Conservation (phyloP, 768 basidiomycete species). For the Calvatia gigantea region DNA sequence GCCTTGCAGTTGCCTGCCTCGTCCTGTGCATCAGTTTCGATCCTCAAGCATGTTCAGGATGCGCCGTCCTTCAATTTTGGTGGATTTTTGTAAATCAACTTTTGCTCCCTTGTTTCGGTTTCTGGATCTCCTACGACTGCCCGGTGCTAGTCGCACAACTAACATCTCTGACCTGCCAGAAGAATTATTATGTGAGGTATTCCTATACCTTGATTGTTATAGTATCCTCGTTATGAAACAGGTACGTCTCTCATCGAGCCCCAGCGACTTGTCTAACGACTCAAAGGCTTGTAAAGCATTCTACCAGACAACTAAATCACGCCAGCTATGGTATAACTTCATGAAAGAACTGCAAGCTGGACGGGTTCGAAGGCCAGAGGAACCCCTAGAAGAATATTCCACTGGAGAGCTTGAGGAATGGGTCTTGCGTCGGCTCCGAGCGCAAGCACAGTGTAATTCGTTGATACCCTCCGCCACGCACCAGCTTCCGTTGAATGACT, state of each 20-base stretch:
- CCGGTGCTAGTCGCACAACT: neutral
- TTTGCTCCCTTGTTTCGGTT: too few relatives aligned
- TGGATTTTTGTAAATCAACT: too few relatives aligned
- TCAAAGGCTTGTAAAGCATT: neutral
- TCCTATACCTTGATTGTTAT: neutral
- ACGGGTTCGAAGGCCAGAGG: neutral
- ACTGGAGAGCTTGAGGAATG: neutral
- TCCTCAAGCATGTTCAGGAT: too few relatives aligned
- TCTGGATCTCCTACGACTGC: too few relatives aligned
- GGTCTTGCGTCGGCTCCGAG: neutral
- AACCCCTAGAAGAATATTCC: neutral
- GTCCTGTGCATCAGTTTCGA: too few relatives aligned
- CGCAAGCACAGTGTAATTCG: too few relatives aligned
- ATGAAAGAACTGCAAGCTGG: neutral
- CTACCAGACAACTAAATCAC: neutral
- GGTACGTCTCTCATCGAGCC: neutral
- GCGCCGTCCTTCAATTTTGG: too few relatives aligned
- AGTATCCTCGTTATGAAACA: neutral
- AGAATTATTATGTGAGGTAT: neutral
- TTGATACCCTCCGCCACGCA: too few relatives aligned
- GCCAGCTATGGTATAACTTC: neutral
- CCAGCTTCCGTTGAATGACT: too few relatives aligned
- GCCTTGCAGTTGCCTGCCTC: too few relatives aligned
- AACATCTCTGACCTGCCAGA: neutral
- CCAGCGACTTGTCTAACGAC: neutral